These are phyloP conservation scores for Suillus clintonianus DNA, from an alignment of 768 basidiomycete genomes.

Conservation along the genomic window DNA sequence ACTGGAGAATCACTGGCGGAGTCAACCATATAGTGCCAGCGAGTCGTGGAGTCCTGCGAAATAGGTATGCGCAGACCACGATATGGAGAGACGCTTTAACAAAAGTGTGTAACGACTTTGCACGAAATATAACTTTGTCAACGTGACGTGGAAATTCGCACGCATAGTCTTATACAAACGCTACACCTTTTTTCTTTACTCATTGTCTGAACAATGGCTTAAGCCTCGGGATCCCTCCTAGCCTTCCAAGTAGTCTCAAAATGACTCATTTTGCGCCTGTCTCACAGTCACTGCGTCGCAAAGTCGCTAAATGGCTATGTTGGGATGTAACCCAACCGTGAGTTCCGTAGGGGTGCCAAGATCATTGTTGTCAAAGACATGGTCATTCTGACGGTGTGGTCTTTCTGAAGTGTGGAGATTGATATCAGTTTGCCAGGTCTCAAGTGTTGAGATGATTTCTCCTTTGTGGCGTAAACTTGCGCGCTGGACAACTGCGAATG, in stretches of 20 bases:
- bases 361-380: background rate
- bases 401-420: background rate
- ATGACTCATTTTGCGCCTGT: background rate
- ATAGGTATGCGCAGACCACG: slow-evolving; percentile 10
- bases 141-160: slow-evolving; percentile 5
- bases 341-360: background rate
- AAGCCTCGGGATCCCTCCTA: background rate
- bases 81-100: slow-evolving; percentile 8
- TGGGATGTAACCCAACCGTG: background rate
- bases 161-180: background rate
- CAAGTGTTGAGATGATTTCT: background rate
- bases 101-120: slow-evolving; percentile 7
- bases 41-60: slow-evolving; percentile 12
- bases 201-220: background rate
- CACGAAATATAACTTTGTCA: slow-evolving; percentile 14
- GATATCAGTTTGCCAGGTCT: background rate
- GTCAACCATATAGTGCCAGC: slow-evolving; percentile 33
- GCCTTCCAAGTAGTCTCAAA: background rate
- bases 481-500: background rate
- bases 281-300: background rate
- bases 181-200: background rate
- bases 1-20: slow-evolving; percentile 39
- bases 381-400: background rate
- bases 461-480: background rate
- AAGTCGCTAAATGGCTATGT: background rate